Evolutionary conservation across 371 early-diverging fungal genomes (phyloP).

Genomic region (Lichtheimia ornata): DNA sequence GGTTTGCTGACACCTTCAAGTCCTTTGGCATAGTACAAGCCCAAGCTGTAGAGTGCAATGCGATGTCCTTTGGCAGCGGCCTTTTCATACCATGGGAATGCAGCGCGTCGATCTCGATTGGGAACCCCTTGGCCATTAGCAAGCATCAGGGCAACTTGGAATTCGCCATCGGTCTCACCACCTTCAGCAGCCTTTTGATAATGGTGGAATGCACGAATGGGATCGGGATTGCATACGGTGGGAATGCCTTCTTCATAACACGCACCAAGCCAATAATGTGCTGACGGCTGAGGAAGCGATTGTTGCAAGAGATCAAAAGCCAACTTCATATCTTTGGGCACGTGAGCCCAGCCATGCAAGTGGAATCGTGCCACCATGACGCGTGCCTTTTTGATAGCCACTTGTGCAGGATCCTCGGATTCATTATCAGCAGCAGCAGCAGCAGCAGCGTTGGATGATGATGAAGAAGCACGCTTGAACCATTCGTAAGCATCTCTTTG

Average conservation of each 20-base stretch:
- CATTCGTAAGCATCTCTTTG: conserved; percentile 44
- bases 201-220: conserved; percentile 22
- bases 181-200: conserved; percentile 22
- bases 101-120: conserved; percentile 30
- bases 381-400: conserved; percentile 23
- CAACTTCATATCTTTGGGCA: conserved; percentile 15
- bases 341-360: conserved; percentile 31
- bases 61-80: conserved; percentile 48
- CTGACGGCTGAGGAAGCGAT: conserved; percentile 13
- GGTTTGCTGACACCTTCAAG: conserved; percentile 22
- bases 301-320: conserved; percentile 24
- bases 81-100: conserved; percentile 50
- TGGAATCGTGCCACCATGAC: conserved; percentile 36
- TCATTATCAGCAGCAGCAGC: not conserved
- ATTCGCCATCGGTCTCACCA: conserved; percentile 30
- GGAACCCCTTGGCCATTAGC: conserved; percentile 46
- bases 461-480: conserved; percentile 34
- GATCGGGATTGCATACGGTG: conserved; percentile 15
- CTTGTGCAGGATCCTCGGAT: not conserved
- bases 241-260: conserved; percentile 35
- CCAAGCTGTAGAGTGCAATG: conserved; percentile 33
- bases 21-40: conserved; percentile 50
- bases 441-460: not conserved
- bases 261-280: conserved; percentile 33
- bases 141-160: conserved; percentile 37